Evolutionary conservation across 345 rosid genomes (phyloP), one percentile per base, ranked within the genome.

Genomic region (Eucalyptus tenuipes): DNA sequence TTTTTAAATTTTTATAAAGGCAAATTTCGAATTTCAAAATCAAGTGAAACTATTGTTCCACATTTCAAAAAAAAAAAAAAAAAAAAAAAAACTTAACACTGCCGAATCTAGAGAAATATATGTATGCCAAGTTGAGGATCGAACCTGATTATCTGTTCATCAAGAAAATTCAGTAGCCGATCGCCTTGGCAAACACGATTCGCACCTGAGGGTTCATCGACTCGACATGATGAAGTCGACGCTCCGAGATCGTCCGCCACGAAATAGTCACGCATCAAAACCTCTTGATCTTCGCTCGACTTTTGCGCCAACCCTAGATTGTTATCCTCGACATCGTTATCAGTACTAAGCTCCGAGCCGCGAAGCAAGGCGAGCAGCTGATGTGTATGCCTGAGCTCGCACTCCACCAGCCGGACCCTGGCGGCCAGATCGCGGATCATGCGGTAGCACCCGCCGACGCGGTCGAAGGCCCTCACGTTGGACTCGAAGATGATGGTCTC

Each of bases 381-480:
- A 20, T 18, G 45, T 1, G 81, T 42, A 2, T 42, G 81, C 45
- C 81, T 42, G 81, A 71, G 81, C 81, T 71, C 81, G 25, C 25
- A 18, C 81, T 71, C 81, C 45, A 71, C 81, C 27, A 71, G 45
- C 81, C 14, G 81, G 25, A 37, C 81, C 25, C 25, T 40, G 81
- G 81, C 14, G 81, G 81, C 81, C 45, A 92, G 85, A 48, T 89
- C 88, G 16, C 10, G 11, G 14, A 92, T 52, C 15, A 89, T 55
- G 16, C 87, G 50, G 79, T 47, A 50, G 71, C 93, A 88, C 13
- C 96, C 96, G 9, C 92, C 91, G 2, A 92, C 94, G 1, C 94
- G 96, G 75, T 95, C 93, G 7, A 9, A 11, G 8, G 92, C 93
- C 24, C 95, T 92, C 37, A 85, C 91, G 37, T 95, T 91, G n/a